Evolutionary conservation across 2,329 filamentous ascomycete species (phyloP), one percentile per base, ranked within the genome.

Genomic region (Trichoderma cornu-damae): DNA sequence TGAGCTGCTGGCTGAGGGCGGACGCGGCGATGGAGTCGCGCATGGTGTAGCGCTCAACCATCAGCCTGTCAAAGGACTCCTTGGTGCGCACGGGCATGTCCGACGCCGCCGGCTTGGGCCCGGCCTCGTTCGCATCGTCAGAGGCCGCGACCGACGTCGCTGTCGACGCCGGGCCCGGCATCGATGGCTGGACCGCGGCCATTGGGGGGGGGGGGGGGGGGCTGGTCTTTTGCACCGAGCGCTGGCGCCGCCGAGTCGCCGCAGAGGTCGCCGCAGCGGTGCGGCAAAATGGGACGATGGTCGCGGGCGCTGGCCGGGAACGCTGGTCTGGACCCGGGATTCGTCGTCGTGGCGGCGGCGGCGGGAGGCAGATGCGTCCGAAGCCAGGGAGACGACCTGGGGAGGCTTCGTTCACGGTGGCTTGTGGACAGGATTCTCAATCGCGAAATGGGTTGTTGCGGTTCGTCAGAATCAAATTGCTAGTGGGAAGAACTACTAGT

Each of bases 21-120:
- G 79, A 78, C 14, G 78, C 75, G 60, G 81, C 79, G 61, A 83
- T 70, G 66, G 76, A 74, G 66, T 84, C 82, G 65, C 77, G 79
- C 57, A 74, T 75, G 62, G 79, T 75, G 66, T 76, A 82, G 54
- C 78, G 78, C 66, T 82, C 77, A 57, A 84, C 74, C 66, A 81
- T 70, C 59, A 83, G 68, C 62, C 73, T 75, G 61, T 79, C 75
- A 68, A 81, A 81, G 6, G 77, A 75, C 55, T 82, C 80, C 68
- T 81, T 81, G 66, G 82, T 80, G 65, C 81, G 80, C 20, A 77
- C 71, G 7, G 73, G 71, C 20, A 75, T 69, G 20, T 68, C 62
- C 30, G 64, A 57, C 16, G 67, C 24, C 12, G 56, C 59, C 22
- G 65, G 42, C 14, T 61, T 61, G 37, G 62, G 49, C 26, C 59